Conservation (phyloP, 2,329 filamentous ascomycete genomes). For the Gnomoniopsis sp. region DNA sequence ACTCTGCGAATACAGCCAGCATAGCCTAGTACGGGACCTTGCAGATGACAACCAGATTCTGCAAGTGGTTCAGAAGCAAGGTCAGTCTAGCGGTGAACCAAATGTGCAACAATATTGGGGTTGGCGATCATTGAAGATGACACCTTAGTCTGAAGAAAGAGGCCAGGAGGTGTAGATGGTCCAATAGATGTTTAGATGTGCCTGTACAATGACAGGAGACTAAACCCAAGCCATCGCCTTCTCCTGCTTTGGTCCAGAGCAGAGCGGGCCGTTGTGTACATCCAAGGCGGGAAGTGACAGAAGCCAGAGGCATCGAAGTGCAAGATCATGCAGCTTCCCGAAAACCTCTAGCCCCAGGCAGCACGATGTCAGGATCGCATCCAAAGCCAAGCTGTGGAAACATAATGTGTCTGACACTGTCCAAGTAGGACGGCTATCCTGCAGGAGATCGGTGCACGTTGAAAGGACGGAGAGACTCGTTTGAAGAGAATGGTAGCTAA, state of each 20-base stretch:
- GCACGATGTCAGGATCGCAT: neutral
- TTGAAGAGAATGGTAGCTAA: neutral
- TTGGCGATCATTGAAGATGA: neutral
- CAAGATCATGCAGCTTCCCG: slow-evolving; percentile 17
- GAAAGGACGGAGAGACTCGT: neutral
- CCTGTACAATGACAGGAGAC: neutral
- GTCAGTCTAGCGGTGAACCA: neutral
- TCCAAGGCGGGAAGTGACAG: slow-evolving; percentile 13
- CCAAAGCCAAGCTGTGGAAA: neutral
- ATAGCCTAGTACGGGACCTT: slow-evolving; percentile 1
- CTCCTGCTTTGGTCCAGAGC: neutral
- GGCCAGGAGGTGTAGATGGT: neutral
- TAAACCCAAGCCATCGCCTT: neutral
- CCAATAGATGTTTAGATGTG: neutral
- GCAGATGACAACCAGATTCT: slow-evolving; percentile 1
- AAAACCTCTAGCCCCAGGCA: neutral
- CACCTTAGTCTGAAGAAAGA: neutral
- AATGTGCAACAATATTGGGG: neutral
- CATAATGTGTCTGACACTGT: slow-evolving; percentile 3
- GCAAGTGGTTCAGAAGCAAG: neutral
- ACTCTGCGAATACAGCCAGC: too few species aligned
- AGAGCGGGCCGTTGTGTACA: slow-evolving; percentile 1
- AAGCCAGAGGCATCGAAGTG: slow-evolving; percentile 10
- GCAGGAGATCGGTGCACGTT: neutral
- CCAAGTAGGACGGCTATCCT: neutral